Percentiles rank a stretch among this genome's conserved stretches.
Conservation (phyloP, 78 protist species). For the Tieghemostelium lacteum region DNA sequence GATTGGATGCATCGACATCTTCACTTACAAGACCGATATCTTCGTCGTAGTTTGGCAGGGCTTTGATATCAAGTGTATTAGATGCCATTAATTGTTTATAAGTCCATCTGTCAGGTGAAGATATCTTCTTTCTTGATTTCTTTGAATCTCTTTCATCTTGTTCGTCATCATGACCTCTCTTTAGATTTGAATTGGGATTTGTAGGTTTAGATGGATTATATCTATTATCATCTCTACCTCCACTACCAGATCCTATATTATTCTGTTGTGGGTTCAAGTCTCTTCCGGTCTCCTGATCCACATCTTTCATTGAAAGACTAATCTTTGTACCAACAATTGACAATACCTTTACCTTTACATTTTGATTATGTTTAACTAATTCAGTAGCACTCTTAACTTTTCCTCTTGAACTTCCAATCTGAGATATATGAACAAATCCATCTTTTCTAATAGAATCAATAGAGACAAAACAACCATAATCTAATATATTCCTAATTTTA, state of each 20-base stretch:
- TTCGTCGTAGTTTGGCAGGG: constrained; percentile 86
- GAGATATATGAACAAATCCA: constrained; percentile 93
- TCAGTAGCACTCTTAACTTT: constrained; percentile 20
- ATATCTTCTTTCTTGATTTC: constrained; percentile 74
- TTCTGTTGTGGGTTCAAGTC: constrained; percentile 86
- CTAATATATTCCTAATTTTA: constrained; percentile 76
- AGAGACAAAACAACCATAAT: constrained; percentile 89
- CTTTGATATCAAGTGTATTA: constrained; percentile 84
- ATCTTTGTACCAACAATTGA: constrained; percentile 75
- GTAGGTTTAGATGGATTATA: constrained; percentile 57
- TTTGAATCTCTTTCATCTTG: constrained; percentile 18
- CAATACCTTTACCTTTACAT: constrained; percentile 88
- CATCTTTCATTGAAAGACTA: constrained; percentile 89
- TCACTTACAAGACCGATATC: constrained; percentile 64
- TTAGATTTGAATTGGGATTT: background rate
- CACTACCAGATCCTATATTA: no score
- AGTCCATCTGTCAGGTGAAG: constrained; percentile 94
- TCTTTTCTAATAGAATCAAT: constrained; percentile 84
- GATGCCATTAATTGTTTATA: constrained; percentile 91
- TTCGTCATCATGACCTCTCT: background rate
- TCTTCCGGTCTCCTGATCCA: constrained; percentile 93
- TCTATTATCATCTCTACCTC: background rate
- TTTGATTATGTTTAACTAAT: constrained; percentile 56
- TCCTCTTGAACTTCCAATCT: constrained; percentile 4
- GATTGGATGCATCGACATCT: constrained; percentile 65